Conservation (phyloP, 148 eudicot genomes). For the Fagopyrum tataricum region DNA sequence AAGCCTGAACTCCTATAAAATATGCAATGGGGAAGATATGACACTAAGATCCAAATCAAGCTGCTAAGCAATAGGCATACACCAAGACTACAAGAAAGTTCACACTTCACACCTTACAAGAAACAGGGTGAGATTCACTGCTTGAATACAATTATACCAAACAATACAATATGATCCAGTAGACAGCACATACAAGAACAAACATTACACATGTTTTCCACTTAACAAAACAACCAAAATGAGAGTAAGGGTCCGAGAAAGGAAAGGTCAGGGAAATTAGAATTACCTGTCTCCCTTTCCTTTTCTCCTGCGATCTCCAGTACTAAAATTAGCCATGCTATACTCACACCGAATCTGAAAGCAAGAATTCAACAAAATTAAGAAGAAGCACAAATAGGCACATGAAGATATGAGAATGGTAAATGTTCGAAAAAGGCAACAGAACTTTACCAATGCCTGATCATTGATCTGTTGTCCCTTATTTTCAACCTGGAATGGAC, state of each 20-base stretch:
- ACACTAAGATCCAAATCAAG: too few species aligned
- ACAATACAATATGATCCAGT: background rate
- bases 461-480: slow-evolving; percentile 66
- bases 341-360: slow-evolving; percentile 85
- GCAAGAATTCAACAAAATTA: background rate
- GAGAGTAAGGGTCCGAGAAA: background rate
- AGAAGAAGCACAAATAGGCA: background rate
- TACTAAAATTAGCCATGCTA: slow-evolving; percentile 97
- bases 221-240: background rate
- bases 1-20: too few species aligned
- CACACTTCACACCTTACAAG: too few species aligned
- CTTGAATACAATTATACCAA: background rate
- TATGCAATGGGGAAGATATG: too few species aligned
- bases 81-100: too few species aligned
- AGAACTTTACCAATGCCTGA: slow-evolving; percentile 67
- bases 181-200: background rate
- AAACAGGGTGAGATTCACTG: too few species aligned
- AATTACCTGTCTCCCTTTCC: slow-evolving; percentile 93
- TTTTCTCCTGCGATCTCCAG: slow-evolving; percentile 89
- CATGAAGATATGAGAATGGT: background rate
- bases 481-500: slow-evolving; percentile 56
- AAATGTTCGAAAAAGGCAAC: background rate
- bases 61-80: too few species aligned
- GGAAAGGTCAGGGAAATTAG: background rate
- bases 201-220: background rate